Conservation (phyloP, 768 basidiomycete species). For the Hericium rajendrae region DNA sequence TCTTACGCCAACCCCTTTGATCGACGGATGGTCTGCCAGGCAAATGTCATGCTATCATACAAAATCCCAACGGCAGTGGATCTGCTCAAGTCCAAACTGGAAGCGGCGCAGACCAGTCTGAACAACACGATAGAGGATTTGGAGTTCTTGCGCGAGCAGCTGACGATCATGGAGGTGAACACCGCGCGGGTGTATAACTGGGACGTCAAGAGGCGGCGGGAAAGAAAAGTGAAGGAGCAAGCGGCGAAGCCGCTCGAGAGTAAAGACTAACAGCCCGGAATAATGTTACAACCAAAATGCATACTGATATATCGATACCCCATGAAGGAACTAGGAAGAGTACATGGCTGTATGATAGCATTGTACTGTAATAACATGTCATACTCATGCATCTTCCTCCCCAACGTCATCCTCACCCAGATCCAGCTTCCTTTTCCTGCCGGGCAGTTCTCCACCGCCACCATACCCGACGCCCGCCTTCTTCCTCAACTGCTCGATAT, state of each 20-base stretch:
- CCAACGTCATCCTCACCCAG: constrained; percentile 34
- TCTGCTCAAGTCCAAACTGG: constrained; percentile 68
- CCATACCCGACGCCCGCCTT: constrained; percentile 77
- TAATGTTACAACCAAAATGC: not conserved
- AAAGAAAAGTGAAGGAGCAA: constrained; percentile 17
- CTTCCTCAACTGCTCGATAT: constrained; percentile 64
- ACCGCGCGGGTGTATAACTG: constrained; percentile 94
- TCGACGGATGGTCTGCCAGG: constrained; percentile 37
- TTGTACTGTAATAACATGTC: no score
- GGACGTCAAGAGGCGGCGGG: constrained; percentile 81
- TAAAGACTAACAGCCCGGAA: not conserved
- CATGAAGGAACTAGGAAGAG: not conserved
- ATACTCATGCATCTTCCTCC: constrained; percentile 19
- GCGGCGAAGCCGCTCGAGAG: not conserved
- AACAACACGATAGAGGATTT: constrained; percentile 74
- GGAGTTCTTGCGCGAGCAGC: constrained; percentile 88
- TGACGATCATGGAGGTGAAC: constrained; percentile 94
- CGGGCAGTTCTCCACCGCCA: constrained; percentile 59
- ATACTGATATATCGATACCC: not conserved
- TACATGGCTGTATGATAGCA: no score
- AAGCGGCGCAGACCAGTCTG: constrained; percentile 56
- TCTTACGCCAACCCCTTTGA: not conserved
- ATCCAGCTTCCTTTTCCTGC: constrained; percentile 61
- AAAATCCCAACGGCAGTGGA: constrained; percentile 67
- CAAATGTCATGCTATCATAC: constrained; percentile 97